Conservation (phyloP, 768 basidiomycete genomes). For the Leccinum disarticulatum region DNA sequence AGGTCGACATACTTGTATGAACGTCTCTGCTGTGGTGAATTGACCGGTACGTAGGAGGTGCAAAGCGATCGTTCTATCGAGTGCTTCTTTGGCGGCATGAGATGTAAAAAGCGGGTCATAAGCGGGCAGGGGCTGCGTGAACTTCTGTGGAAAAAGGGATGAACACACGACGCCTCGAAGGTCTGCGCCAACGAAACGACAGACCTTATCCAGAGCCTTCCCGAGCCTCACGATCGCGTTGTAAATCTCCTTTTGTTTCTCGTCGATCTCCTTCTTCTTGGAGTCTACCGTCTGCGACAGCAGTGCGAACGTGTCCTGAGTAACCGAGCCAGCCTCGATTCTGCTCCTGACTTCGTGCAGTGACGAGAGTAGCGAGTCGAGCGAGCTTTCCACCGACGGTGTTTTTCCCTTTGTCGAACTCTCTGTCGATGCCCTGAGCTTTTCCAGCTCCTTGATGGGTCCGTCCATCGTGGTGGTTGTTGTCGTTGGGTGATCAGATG, state of each 20-base stretch:
- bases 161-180: constrained; percentile 3
- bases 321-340: constrained; percentile 47
- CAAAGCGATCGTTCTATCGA: constrained; percentile 69
- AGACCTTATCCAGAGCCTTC: constrained; percentile 89
- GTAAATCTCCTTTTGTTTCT: constrained; percentile 88
- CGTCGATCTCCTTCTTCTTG: constrained; percentile 82
- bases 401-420: constrained; percentile 49
- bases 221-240: constrained; percentile 73
- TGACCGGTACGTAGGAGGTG: constrained; percentile 83
- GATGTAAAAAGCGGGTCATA: constrained; percentile 70
- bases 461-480: constrained; percentile 56
- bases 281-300: constrained; percentile 61
- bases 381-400: constrained; percentile 54
- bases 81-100: constrained; percentile 51
- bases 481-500: neutral
- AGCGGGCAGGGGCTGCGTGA: constrained; percentile 58
- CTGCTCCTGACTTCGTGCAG: constrained; percentile 57
- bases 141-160: constrained; percentile 45
- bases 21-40: constrained; percentile 72
- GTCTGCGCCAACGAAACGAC: neutral
- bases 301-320: constrained; percentile 48
- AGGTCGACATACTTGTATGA: constrained; percentile 56
- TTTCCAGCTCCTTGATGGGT: constrained; percentile 75
- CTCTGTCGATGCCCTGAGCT: constrained; percentile 64
- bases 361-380: constrained; percentile 62